A percentile compares a stretch with the other conserved stretches of the same genome.
Evolutionary conservation across 2,329 filamentous ascomycete genomes (phyloP).

Genomic region (Penicillium griseofulvum): DNA sequence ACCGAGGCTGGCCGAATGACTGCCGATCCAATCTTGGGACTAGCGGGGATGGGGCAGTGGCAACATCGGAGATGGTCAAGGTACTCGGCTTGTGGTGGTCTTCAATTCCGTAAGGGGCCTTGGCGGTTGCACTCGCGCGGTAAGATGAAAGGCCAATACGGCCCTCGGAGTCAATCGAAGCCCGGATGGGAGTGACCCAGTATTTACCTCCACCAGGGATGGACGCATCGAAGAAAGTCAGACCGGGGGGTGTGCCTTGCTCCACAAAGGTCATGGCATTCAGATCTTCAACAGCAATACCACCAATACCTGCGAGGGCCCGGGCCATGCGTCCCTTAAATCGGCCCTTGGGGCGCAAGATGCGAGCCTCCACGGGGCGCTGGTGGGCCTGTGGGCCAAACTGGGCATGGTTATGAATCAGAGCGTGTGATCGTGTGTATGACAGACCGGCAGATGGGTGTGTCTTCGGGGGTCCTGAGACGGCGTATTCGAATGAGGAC

Average conservation of each 20-base stretch:
- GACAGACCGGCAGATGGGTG: conserved; percentile 65
- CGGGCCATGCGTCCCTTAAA: conserved; percentile 32
- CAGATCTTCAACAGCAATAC: conserved; percentile 42
- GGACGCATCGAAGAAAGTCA: conserved; percentile 44
- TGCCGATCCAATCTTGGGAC: conserved; percentile 34
- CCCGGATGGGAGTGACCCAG: conserved; percentile 50
- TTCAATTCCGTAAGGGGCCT: conserved; percentile 38
- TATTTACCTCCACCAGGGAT: conserved; percentile 53
- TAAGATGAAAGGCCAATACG: conserved; percentile 41
- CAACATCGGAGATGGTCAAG: conserved; percentile 29
- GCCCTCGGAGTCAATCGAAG: conserved; percentile 46
- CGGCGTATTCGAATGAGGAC: conserved; percentile 44
- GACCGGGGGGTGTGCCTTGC: conserved; percentile 41
- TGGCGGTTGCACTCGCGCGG: conserved; percentile 33
- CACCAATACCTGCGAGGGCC: conserved; percentile 42
- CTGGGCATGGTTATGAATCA: conserved; percentile 59
- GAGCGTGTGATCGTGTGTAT: conserved; percentile 56
- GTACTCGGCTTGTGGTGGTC: conserved; percentile 31
- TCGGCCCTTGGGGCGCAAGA: conserved; percentile 50
- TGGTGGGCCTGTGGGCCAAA: conserved; percentile 57
- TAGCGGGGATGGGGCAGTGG: conserved; percentile 21
- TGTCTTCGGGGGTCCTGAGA: conserved; percentile 56
- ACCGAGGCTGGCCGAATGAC: conserved; percentile 16
- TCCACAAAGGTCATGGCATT: conserved; percentile 35
- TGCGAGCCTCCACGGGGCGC: conserved; percentile 56